Conservation (phyloP, 2,329 filamentous ascomycete genomes). For the Dactylonectria estremocensis region DNA sequence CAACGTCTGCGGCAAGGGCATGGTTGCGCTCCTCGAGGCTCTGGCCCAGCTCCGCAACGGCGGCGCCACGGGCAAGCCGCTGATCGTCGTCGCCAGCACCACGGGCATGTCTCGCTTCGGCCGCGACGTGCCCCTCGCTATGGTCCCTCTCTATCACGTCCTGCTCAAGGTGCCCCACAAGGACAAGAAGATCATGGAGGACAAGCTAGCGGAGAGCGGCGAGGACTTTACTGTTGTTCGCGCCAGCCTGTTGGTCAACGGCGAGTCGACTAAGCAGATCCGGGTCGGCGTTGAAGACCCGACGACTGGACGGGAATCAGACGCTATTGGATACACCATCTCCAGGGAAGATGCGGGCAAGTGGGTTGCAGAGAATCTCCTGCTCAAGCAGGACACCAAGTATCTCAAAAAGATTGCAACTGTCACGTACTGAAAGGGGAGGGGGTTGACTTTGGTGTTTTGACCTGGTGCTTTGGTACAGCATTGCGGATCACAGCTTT, state of each 20-base stretch:
- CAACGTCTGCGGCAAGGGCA: constrained; percentile 63
- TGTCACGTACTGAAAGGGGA: constrained; percentile 56
- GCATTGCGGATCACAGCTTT: no score
- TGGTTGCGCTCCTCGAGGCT: constrained; percentile 58
- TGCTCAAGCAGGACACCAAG: constrained; percentile 43
- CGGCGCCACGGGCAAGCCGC: constrained; percentile 50
- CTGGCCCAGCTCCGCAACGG: constrained; percentile 50
- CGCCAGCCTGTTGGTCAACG: constrained; percentile 55
- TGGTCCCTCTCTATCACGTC: constrained; percentile 61
- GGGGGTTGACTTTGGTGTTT: accelerated
- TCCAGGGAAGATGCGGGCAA: constrained; percentile 62
- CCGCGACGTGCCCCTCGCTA: constrained; percentile 60
- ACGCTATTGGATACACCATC: constrained; percentile 63
- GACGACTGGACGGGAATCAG: constrained; percentile 49
- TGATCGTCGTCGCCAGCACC: constrained; percentile 55
- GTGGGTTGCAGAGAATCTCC: constrained; percentile 62
- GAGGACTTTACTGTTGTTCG: constrained; percentile 58
- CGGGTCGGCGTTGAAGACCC: constrained; percentile 60
- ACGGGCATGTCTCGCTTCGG: constrained; percentile 57
- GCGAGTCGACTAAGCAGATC: constrained; percentile 47
- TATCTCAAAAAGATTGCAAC: constrained; percentile 56
- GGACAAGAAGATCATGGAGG: constrained; percentile 66
- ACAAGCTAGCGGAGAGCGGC: constrained; percentile 42
- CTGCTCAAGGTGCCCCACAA: constrained; percentile 59
- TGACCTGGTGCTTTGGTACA: neutral